Conservation (phyloP, 805 yeast genomes). For the Torulaspora franciscae region DNA sequence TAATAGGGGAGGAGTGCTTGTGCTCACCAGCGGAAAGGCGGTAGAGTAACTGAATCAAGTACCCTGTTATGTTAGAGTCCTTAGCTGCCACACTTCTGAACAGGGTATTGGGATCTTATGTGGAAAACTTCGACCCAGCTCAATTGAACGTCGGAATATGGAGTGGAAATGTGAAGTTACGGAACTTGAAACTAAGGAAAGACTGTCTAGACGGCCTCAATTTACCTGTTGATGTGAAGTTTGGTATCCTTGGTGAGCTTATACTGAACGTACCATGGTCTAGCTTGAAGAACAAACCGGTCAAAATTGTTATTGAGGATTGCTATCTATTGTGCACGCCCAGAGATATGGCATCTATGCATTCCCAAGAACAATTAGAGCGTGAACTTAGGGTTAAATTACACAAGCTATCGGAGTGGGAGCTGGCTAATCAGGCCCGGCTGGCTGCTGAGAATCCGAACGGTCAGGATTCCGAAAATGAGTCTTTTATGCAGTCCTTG, state of each 20-base stretch:
- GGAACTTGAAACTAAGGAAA: slow-evolving; percentile 70
- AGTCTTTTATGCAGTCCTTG: slow-evolving; percentile 79
- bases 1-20: background rate
- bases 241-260: slow-evolving; percentile 86
- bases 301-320: slow-evolving; percentile 78
- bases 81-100: slow-evolving; percentile 36
- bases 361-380: slow-evolving; percentile 50
- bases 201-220: slow-evolving; percentile 85
- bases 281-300: slow-evolving; percentile 87
- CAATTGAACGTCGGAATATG: slow-evolving; percentile 94
- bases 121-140: slow-evolving; percentile 92
- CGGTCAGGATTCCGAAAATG: slow-evolving; percentile 51
- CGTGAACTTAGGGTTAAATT: slow-evolving; percentile 63
- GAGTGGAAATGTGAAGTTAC: slow-evolving; percentile 92
- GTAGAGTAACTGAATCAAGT: background rate
- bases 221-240: slow-evolving; percentile 79
- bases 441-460: slow-evolving; percentile 33
- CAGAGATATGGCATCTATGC: slow-evolving; percentile 49
- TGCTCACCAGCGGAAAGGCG: background rate
- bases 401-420: slow-evolving; percentile 61
- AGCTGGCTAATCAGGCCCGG: slow-evolving; percentile 45
- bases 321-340: slow-evolving; percentile 82
- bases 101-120: slow-evolving; percentile 47
- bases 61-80: slow-evolving; percentile 33
- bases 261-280: slow-evolving; percentile 96